Conservation (phyloP, 108 stramenopile genomes). For the Thalassiosira profunda region DNA sequence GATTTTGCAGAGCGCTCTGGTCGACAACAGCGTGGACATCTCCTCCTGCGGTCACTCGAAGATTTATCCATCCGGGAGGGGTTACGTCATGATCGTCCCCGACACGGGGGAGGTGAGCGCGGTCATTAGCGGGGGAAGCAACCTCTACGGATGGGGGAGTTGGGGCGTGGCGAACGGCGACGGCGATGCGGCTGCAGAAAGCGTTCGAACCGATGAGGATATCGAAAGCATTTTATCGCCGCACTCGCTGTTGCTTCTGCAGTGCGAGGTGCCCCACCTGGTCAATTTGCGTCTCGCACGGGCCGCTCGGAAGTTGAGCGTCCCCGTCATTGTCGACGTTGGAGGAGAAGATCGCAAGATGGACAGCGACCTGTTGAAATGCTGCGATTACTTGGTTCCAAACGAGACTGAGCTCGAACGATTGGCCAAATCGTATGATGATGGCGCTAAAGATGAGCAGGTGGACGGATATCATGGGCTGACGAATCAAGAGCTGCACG, state of each 20-base stretch:
- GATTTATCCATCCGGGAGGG: conserved; percentile 66
- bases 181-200: background rate
- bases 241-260: conserved; percentile 54
- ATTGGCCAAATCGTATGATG: conserved; percentile 36
- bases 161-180: conserved; percentile 36
- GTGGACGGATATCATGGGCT: conserved; percentile 4
- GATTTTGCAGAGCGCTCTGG: conserved; percentile 45
- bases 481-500: conserved; percentile 10
- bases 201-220: conserved; percentile 27
- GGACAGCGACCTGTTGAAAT: conserved; percentile 47
- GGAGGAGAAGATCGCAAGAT: conserved; percentile 83
- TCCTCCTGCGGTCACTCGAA: conserved; percentile 40
- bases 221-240: conserved; percentile 29
- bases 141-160: conserved; percentile 63
- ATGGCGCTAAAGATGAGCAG: conserved; percentile 5
- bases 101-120: conserved; percentile 73
- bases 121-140: conserved; percentile 80
- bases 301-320: conserved; percentile 28
- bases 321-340: conserved; percentile 74
- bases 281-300: conserved; percentile 72
- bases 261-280: conserved; percentile 78
- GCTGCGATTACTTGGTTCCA: conserved; percentile 76
- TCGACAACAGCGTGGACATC: conserved; percentile 49
- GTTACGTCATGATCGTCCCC: conserved; percentile 72
- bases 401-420: conserved; percentile 82